Evolutionary conservation across 163 green algal genomes (phyloP), one percentile per base, ranked within the genome.

Genomic region (Volvox carteri): DNA sequence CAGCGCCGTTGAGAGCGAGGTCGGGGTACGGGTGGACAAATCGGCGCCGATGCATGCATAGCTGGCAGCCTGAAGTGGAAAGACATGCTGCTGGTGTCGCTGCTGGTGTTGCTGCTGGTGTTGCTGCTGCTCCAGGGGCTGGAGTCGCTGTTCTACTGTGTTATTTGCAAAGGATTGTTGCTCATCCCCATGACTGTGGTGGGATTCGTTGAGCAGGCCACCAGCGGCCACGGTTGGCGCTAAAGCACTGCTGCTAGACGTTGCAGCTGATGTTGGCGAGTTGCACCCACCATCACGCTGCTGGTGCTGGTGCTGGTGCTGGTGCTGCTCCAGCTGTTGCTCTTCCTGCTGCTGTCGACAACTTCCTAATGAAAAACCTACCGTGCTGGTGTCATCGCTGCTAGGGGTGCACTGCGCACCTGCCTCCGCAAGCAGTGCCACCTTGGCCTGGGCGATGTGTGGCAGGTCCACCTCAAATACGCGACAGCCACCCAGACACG

Each of bases 11-110:
- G 28, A 4, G 81, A 95, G 94, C 42, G 25, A 14, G 56, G 62
- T 46, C 4, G 0, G 9, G 12, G 1, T 19, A 2, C 54, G 18
- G 35, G 58, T 48, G 3, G 79, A 76, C 42, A 96, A 72, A 79
- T 96, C 94, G 4, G 60, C 89, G 5, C 77, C 68, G 18, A 95
- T 52, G 42, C 41, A 67, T 0, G 23, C 33, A 84, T 92, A 95
- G 1, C 65, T 50, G 16, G 70, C 60, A 0, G 46, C 73, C 7
- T 67, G 48, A 33, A 96, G 78, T 18, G 94, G 92, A 67, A 90
- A 86, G 41, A 30, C 33, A 8, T 42, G 72, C 41, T 54, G 41
- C 58, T 37, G 41, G 30, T 30, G 54, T 23, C 14, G 62, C 73
- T 37, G 58, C 48, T 37, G 41, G 67, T 16, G 28, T 8, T 41